These are phyloP conservation scores for Fonsecaea multimorphosa DNA, from an alignment of 2,329 filamentous ascomycete species.

Conservation along the genomic window DNA sequence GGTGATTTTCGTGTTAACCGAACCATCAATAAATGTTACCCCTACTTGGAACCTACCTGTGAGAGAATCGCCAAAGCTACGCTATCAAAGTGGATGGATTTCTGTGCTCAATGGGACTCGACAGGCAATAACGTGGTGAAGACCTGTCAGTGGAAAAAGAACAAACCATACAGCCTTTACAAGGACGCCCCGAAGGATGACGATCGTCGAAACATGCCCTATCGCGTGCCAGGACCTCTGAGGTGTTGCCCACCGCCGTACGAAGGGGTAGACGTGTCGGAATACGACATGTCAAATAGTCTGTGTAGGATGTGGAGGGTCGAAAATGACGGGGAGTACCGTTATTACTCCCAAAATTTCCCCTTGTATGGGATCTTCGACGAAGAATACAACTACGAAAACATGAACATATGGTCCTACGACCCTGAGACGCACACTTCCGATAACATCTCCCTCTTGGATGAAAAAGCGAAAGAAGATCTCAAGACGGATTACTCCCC, in stretches of 20 bases:
- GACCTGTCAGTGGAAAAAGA: not conserved
- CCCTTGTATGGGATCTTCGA: slow-evolving; percentile 6
- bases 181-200: slow-evolving; percentile 1
- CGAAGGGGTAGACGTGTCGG: not conserved
- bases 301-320: slow-evolving; percentile 8
- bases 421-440: not conserved
- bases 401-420: slow-evolving; percentile 4
- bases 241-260: not conserved
- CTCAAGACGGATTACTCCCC: not conserved
- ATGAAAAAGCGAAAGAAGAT: not conserved
- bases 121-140: not conserved
- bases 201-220: not conserved
- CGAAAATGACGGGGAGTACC: slow-evolving; percentile 7
- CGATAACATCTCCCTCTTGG: not conserved
- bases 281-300: not conserved
- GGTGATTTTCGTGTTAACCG: not conserved
- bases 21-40: slow-evolving; percentile 14
- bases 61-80: slow-evolving; percentile 1
- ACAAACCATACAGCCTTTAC: not conserved
- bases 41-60: slow-evolving; percentile 2
- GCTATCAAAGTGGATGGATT: slow-evolving; percentile 6
- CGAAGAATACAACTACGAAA: slow-evolving; percentile 13
- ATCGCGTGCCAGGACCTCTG: not conserved
- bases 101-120: not conserved
- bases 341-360: slow-evolving; percentile 14